Base-by-base conservation (phyloP, 1,284 basidiomycete genomes). In the Mixia osmundae region DNA sequence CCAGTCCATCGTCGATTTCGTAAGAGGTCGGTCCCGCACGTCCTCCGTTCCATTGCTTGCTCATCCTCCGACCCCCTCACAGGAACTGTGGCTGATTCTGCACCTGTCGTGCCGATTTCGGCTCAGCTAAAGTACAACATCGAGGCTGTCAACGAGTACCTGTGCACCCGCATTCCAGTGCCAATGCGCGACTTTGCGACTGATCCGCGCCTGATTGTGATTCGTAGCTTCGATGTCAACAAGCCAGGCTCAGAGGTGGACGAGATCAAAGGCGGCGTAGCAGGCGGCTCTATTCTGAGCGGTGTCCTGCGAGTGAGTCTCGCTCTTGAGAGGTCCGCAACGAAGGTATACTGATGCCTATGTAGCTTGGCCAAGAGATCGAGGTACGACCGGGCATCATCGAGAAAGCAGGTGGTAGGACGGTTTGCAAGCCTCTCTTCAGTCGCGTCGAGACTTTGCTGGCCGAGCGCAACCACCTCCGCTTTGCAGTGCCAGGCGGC, bases 61-160 rank as follows among this genome's bases (percentile, higher is more conserved):
- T 10, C 8, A 15, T 5, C 6, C 22, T 21, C 22, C 18, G 30
- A 14, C 3, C 15, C 15, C 25, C 21, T 18, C 37, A 7, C 44
- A 83, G 83, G 85, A 37, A 97, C 89, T 26, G 83, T 94, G 34
- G 91, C 91, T 35, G 80, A 91, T 58, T 72, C 74, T 18, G 94
- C 91, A 6, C 89, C 91, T 36, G 94, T 97, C 57, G 80, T 97
- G 33, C 89, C 89, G 42, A 94, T 97, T 54, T 97, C 89, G 26
- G 89, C 89, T 4, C 91, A 97, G 60, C 65, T 97, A 42, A 83
- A 82, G 61, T 97, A 94, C 68, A 97, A 97, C 65, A 95, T 97
- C 51, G 89, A 95, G 53, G 87, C 89, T n/a, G 87, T 97, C 35
- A 91, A 91, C 62, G 85, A 95, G 55, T 94, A 95, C 63, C 89